phyloP scores from a whole-genome alignment of 768 basidiomycete genomes.

The Suillus fuscotomentosus region DNA sequence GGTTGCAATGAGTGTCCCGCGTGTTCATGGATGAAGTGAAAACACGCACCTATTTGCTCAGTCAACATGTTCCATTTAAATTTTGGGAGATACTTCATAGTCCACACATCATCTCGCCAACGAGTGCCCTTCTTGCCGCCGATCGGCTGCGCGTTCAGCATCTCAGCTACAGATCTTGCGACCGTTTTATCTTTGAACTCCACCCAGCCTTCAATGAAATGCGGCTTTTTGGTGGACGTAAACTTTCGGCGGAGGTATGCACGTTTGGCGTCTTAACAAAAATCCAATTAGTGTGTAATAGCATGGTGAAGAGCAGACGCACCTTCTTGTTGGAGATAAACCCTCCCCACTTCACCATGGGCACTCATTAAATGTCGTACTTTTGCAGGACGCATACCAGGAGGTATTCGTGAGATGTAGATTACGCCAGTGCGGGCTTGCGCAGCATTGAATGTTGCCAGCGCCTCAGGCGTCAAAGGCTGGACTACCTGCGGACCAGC shows the following conservation, averaged over 20 bases:
- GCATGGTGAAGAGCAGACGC: background rate
- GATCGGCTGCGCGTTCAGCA: slow-evolving; percentile 95
- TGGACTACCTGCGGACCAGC: slow-evolving; percentile 64
- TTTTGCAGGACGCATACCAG: slow-evolving; percentile 96
- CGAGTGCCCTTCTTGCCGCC: slow-evolving; percentile 89
- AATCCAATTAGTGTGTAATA: slow-evolving; percentile 4
- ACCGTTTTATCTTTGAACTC: slow-evolving; percentile 95
- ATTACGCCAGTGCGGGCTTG: slow-evolving; percentile 82
- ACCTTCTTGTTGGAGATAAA: slow-evolving; percentile 95
- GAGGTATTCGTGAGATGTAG: slow-evolving; percentile 95
- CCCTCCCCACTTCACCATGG: slow-evolving; percentile 87
- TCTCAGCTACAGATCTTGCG: slow-evolving; percentile 85
- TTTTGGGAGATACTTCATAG: slow-evolving; percentile 96
- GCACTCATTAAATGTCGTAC: slow-evolving; percentile 90
- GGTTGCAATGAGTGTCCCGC: slow-evolving; percentile 10
- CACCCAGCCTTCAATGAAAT: slow-evolving; percentile 97
- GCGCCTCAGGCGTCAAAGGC: slow-evolving; percentile 71
- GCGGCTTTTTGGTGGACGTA: slow-evolving; percentile 80
- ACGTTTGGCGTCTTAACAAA: slow-evolving; percentile 69
- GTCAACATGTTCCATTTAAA: slow-evolving; percentile 99
- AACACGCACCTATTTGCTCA: slow-evolving; percentile 89
- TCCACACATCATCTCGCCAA: slow-evolving; percentile 98
- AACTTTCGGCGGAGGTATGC: slow-evolving; percentile 81
- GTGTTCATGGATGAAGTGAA: background rate
- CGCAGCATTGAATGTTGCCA: slow-evolving; percentile 70